Conservation (phyloP, 106 monocot species). For the Dendrobium huoshanense region DNA sequence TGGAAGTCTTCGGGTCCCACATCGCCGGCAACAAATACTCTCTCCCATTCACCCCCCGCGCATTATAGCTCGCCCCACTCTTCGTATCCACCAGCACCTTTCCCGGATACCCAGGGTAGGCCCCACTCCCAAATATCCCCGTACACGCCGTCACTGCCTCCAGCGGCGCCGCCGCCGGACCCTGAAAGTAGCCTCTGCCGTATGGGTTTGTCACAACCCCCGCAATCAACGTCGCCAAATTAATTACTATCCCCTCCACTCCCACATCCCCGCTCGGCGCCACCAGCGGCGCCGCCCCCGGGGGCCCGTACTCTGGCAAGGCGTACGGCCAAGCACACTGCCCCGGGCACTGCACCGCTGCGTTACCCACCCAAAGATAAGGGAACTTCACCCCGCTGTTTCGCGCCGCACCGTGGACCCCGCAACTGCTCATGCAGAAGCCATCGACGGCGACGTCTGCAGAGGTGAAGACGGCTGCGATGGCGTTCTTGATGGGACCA, state of each 20-base stretch:
- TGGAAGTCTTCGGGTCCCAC: constrained; percentile 30
- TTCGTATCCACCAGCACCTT: constrained; percentile 25
- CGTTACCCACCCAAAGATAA: constrained; percentile 51
- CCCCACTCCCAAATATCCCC: constrained; percentile 40
- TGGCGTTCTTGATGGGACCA: not conserved
- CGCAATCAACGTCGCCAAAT: constrained; percentile 41
- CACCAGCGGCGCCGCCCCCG: constrained; percentile 19
- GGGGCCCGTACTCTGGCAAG: constrained; percentile 41
- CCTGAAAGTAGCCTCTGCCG: constrained; percentile 49
- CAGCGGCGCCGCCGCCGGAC: constrained; percentile 30
- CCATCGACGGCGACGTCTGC: constrained; percentile 51
- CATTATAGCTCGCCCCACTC: constrained; percentile 45
- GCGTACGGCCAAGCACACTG: constrained; percentile 68
- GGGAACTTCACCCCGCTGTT: constrained; percentile 8
- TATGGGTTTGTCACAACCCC: constrained; percentile 50
- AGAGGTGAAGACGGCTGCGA: constrained; percentile 51
- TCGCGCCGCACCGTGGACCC: constrained; percentile 29
- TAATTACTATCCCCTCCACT: constrained; percentile 47
- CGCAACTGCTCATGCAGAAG: constrained; percentile 78
- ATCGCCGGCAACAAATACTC: constrained; percentile 46
- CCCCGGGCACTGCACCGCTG: constrained; percentile 52
- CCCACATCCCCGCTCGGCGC: constrained; percentile 47
- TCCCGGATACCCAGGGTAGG: constrained; percentile 51
- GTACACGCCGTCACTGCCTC: constrained; percentile 48
- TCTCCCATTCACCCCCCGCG: constrained; percentile 33